Conservation (phyloP, 352 stramenopile species). For the Phytopythium oedochilum region DNA sequence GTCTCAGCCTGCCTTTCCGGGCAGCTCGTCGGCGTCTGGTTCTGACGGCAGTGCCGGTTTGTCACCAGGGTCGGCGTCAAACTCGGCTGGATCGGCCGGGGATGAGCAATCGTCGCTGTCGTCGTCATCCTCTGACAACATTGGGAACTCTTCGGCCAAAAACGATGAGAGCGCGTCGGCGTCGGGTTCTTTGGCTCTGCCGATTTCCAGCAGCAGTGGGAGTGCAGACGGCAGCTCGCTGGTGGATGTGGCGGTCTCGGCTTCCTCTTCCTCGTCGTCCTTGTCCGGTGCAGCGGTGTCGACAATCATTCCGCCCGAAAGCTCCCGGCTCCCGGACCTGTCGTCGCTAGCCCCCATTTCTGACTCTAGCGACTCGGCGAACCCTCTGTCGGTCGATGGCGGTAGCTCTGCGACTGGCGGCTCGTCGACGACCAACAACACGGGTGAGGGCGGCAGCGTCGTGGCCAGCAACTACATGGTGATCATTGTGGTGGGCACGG, state of each 20-base stretch:
- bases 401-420: constrained; percentile 1
- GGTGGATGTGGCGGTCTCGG: background rate
- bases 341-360: constrained; percentile 23
- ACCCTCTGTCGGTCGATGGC: constrained; percentile 11
- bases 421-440: constrained; percentile 9
- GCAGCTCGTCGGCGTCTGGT: background rate
- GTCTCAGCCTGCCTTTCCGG: background rate
- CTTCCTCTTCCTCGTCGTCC: background rate
- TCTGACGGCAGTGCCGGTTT: background rate
- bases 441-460: constrained; percentile 5
- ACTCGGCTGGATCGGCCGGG: background rate
- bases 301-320: constrained; percentile 3
- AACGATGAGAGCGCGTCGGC: background rate
- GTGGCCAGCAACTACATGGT: constrained; percentile 19
- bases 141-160: background rate
- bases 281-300: constrained; percentile 1
- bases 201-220: background rate
- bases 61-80: background rate
- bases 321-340: background rate
- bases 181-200: background rate
- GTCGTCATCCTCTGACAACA: background rate
- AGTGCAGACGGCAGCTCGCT: background rate
- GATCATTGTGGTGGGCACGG: constrained; percentile 26
- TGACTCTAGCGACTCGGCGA: constrained; percentile 15
- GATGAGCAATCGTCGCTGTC: background rate